Evolutionary conservation across 169 alveolate species (phyloP), one percentile per base, ranked within the genome.

Genomic region (Eimeria maxima): DNA sequence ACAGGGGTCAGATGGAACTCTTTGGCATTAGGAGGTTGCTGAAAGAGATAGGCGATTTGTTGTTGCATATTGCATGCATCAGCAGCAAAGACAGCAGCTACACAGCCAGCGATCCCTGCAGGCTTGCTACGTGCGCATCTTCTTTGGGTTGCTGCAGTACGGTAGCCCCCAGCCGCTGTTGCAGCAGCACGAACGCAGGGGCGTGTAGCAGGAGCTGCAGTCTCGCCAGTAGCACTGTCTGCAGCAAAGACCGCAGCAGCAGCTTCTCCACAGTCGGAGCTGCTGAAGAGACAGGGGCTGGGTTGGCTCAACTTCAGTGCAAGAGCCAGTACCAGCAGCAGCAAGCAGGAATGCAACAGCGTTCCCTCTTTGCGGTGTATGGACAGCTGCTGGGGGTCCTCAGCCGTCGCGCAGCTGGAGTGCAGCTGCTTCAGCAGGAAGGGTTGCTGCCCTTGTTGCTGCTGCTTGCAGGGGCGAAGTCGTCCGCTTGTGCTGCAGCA

Each of bases 341-440:
- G 87, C 65, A 42, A 24, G 63, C 63, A 76, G 87, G 87, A 5
- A 4, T 22, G 42, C 87, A 76, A 38, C 57, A 76, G 7, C 60
- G 87, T 4, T 42, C 87, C 18, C 87, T 76, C 20, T 76, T 76
- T 76, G 87, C 87, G 63, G 87, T 76, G 63, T 76, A 76, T 42
- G 87, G 87, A 42, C 65, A 76, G 87, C 60, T 76, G 47, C 24
- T 76, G 29, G 87, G 87, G 33, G 60, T 38, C 3, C 63, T 76
- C 0, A 76, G 87, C 63, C 53, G 63, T 42, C 87, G 87, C 20
- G 65, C 65, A 5, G 65, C 60, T 2, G 87, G 87, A 10, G 87
- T 76, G 87, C 87, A 76, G 87, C 63, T 76, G 87, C 87, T 76
- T 38, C 87, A 76, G 87, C 87, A 76, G 38, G 87, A 76, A 76